phyloP scores from a whole-genome alignment of 2,329 filamentous ascomycete species.

The Arthrobotrys sinensis region DNA sequence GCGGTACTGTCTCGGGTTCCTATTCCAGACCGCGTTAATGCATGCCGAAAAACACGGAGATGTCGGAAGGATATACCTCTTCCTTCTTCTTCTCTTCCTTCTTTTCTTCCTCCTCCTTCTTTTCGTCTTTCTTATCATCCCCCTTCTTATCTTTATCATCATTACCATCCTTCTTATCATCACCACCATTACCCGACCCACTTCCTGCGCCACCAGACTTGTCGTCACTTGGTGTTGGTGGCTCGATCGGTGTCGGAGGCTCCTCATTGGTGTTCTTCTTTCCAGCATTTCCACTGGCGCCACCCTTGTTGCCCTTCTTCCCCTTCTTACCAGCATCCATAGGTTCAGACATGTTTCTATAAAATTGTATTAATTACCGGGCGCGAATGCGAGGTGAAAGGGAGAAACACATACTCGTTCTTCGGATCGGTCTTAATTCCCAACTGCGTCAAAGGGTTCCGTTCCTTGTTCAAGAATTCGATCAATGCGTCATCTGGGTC shows the following conservation, averaged over 20 bases:
- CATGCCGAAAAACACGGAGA: neutral
- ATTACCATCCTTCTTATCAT: constrained; percentile 31
- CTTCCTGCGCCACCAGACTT: constrained; percentile 33
- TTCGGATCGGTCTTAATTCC: constrained; percentile 50
- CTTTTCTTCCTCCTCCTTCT: constrained; percentile 40
- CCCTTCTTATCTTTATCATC: constrained; percentile 32
- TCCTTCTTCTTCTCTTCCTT: constrained; percentile 43
- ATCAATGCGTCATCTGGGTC: constrained; percentile 48
- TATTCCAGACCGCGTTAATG: constrained; percentile 37
- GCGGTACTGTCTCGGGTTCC: constrained; percentile 48
- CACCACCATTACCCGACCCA: constrained; percentile 47
- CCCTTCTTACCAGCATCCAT: constrained; percentile 43
- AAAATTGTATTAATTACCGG: neutral
- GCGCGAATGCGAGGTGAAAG: neutral
- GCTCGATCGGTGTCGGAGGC: constrained; percentile 41
- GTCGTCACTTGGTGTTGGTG: constrained; percentile 26
- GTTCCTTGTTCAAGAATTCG: constrained; percentile 50
- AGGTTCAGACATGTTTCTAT: constrained; percentile 50
- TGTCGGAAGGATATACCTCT: constrained; percentile 18
- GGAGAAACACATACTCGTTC: constrained; percentile 31
- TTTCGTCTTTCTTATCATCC: constrained; percentile 37
- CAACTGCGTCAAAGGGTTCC: constrained; percentile 50
- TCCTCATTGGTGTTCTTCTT: constrained; percentile 34
- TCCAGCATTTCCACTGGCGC: neutral
- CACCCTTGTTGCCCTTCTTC: constrained; percentile 23